Percentiles rank a stretch among this genome's conserved stretches.
phyloP scores from a whole-genome alignment of 1,284 basidiomycete species.

The Malassezia globosa region DNA sequence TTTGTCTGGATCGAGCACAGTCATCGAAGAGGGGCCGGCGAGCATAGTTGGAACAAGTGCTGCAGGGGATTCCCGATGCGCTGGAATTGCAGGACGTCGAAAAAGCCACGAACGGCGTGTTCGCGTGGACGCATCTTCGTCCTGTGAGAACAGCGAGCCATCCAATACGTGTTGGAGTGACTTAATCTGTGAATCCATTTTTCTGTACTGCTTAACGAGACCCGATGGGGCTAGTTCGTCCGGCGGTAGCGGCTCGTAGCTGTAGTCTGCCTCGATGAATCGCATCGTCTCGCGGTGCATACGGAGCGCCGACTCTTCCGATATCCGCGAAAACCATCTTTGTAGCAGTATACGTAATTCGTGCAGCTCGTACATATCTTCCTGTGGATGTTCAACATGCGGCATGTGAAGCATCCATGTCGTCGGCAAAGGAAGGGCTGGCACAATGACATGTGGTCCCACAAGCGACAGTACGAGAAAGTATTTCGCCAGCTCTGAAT shows the following conservation, averaged over 20 bases:
- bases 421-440: conserved; percentile 31
- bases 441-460: conserved; percentile 26
- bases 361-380: conserved; percentile 17
- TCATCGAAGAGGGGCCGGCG: conserved; percentile 1
- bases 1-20: conserved; percentile 8
- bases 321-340: conserved; percentile 31
- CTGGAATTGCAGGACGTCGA: not conserved
- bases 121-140: not conserved
- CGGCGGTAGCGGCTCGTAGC: conserved; percentile 26
- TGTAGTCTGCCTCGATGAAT: conserved; percentile 39
- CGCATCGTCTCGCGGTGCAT: conserved; percentile 33
- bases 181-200: conserved; percentile 1
- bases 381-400: not conserved
- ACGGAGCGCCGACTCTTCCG: conserved; percentile 22
- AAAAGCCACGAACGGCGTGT: not conserved
- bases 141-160: conserved; percentile 2
- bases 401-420: conserved; percentile 6
- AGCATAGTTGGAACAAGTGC: conserved; percentile 3
- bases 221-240: conserved; percentile 2
- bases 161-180: conserved; percentile 7
- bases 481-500: conserved; percentile 32
- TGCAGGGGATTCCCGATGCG: not conserved
- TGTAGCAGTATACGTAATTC: conserved; percentile 30
- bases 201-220: not conserved
- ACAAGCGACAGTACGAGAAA: conserved; percentile 25